Percentiles rank a stretch among this genome's conserved stretches.
These are phyloP conservation scores for Atkinsonella hypoxylon DNA, from an alignment of 2,329 filamentous ascomycete species.

Conservation along the genomic window DNA sequence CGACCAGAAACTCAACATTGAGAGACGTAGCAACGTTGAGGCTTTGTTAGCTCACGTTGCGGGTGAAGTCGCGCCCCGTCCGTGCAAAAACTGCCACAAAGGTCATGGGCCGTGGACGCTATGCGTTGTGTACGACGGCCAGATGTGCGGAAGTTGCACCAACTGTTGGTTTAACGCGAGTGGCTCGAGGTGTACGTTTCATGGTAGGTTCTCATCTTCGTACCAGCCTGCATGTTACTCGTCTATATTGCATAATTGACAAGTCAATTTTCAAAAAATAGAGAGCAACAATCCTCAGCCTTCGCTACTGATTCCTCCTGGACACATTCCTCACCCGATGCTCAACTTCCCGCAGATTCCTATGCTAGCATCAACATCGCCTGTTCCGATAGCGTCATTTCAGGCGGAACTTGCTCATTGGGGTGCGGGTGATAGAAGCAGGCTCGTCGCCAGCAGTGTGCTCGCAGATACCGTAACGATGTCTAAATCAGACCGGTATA, in stretches of 20 bases:
- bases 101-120: constrained; percentile 47
- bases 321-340: constrained; percentile 1
- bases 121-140: constrained; percentile 46
- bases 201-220: constrained; percentile 30
- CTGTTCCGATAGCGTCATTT: not conserved
- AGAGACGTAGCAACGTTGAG: constrained; percentile 48
- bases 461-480: constrained; percentile 32
- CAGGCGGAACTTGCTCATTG: constrained; percentile 24
- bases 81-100: constrained; percentile 49
- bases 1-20: constrained; percentile 42
- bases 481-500: constrained; percentile 31
- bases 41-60: constrained; percentile 46
- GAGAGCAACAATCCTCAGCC: constrained; percentile 33
- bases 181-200: constrained; percentile 46
- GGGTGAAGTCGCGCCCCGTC: constrained; percentile 32
- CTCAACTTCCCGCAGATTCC: constrained; percentile 12
- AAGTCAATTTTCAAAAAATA: constrained; percentile 12
- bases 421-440: constrained; percentile 12
- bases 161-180: constrained; percentile 55
- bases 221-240: not conserved
- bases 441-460: constrained; percentile 22
- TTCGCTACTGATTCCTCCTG: constrained; percentile 9
- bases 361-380: not conserved
- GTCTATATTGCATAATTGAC: not conserved
- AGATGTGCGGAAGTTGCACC: constrained; percentile 49